Percentiles rank a stretch among this genome's conserved stretches.
phyloP scores from a whole-genome alignment of 208 protist genomes.

The Herpetomonas samuelpessoai region DNA sequence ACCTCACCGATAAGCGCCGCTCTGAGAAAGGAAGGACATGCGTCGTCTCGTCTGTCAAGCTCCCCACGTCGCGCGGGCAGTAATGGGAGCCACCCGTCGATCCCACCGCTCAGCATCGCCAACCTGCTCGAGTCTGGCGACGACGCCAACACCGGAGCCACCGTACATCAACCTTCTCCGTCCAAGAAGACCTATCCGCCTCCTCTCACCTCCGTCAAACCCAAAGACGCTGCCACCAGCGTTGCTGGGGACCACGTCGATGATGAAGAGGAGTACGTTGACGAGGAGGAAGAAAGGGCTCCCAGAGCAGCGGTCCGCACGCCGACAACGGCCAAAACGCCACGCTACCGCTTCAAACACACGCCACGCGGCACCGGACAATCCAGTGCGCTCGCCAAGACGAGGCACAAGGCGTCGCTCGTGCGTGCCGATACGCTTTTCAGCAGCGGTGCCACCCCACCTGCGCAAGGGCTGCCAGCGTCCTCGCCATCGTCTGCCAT shows the following conservation, averaged over 20 bases:
- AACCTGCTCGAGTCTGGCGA: neutral
- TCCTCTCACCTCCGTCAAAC: too few relatives aligned
- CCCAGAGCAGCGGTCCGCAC: neutral
- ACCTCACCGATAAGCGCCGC: neutral
- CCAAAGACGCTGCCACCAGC: too few relatives aligned
- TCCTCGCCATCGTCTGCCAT: too few relatives aligned
- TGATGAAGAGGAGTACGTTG: neutral
- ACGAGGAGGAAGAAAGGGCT: neutral
- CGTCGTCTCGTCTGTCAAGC: too few relatives aligned
- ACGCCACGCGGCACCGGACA: neutral
- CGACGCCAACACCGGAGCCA: neutral
- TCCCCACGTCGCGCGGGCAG: neutral
- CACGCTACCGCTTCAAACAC: constrained; percentile 1
- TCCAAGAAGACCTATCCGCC: too few relatives aligned
- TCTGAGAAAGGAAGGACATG: too few relatives aligned
- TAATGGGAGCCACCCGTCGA: neutral
- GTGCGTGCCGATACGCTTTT: neutral
- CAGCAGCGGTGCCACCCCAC: neutral
- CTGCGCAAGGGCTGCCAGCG: neutral
- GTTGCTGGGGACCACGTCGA: neutral
- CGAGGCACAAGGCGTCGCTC: neutral
- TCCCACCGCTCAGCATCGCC: neutral
- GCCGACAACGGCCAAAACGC: neutral
- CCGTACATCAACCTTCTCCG: too few relatives aligned
- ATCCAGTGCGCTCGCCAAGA: neutral